Base-by-base conservation (phyloP, 805 yeast species). In the Schizosaccharomyces cryophilus region DNA sequence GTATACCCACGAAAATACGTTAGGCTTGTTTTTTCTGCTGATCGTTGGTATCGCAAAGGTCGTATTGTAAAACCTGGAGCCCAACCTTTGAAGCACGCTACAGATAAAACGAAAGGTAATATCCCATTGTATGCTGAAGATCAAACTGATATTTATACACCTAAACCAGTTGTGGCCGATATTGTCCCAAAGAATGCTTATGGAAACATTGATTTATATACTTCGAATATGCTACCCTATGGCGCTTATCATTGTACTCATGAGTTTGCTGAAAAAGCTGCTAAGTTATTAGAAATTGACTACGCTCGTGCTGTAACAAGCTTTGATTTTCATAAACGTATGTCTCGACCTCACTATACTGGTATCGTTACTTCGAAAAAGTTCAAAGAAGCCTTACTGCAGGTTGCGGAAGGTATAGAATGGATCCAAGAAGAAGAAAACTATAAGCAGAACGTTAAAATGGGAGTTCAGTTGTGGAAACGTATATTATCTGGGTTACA, bases 41-140 rank as follows among this genome's bases (percentile, higher is more conserved):
- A 80, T 65, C 87, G 85, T 1, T 93, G 97, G 97, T 87, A 83
- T 67, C 77, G 84, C 71, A 73, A 77, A 55, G 98, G 98, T 0
- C 72, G 96, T 26, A 75, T 82, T 0, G 69, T 93, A 42, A 86
- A 81, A 66, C 69, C 80, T 0, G 95, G 95, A 0, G 81, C 75
- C 42, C 80, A 80, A 64, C 84, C 90, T 0, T 67, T 82, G 65
- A 80, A 83, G 65, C 71, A 75, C 5, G 74, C 70, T 38, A 21
- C 19, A 29, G 26, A 51, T 21, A 29, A 29, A 21, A 21, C 11
- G 1, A 35, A 40, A 9, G 42, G 21, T 6, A 19, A 11, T n/a
- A 21, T 56, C 2, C 73, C 88, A 51, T 68, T 90, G 11, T 90
- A 88, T 68, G 82, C 90, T 0, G 81, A 78, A 58, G 83, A 79